phyloP scores from a whole-genome alignment of 352 stramenopile species.

The Hyaloperonospora brassicae region DNA sequence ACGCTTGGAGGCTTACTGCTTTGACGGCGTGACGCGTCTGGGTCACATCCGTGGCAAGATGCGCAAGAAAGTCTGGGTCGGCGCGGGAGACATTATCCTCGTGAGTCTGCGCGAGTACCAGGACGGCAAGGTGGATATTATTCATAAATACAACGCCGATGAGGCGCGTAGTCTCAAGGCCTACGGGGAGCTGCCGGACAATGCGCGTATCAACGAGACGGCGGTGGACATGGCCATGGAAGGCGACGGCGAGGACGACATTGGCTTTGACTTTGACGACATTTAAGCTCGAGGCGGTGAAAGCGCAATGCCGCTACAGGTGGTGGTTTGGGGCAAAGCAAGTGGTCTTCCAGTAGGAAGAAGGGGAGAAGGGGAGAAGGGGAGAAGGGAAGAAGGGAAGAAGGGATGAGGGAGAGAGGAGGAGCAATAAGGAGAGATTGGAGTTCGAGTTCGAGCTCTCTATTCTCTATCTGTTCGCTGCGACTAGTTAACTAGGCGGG shows the following conservation, averaged over 20 bases:
- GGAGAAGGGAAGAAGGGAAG: not conserved
- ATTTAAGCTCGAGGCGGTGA: slow-evolving; percentile 48
- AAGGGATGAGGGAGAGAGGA: too few species aligned
- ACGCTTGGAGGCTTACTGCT: slow-evolving; percentile 97
- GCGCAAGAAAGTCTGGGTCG: slow-evolving; percentile 99
- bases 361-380: not conserved
- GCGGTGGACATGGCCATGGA: slow-evolving; percentile 82
- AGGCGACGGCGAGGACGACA: slow-evolving; percentile 76
- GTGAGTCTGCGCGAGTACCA: slow-evolving; percentile 99
- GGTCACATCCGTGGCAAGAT: slow-evolving; percentile 99
- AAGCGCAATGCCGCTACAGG: not conserved
- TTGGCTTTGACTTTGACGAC: slow-evolving; percentile 87
- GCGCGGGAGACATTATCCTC: slow-evolving; percentile 98
- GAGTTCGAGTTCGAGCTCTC: too few species aligned
- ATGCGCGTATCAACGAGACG: slow-evolving; percentile 86
- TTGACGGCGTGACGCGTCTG: slow-evolving; percentile 96
- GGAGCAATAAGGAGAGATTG: too few species aligned
- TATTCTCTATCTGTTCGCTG: slow-evolving; percentile 5
- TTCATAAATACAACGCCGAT: slow-evolving; percentile 98
- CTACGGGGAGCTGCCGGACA: slow-evolving; percentile 99
- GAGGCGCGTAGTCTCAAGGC: slow-evolving; percentile 98
- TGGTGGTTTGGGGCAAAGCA: not conserved
- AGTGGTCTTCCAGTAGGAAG: not conserved
- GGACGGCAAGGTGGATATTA: slow-evolving; percentile 99
- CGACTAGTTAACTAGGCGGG: slow-evolving; percentile 20